Evolutionary conservation across 2,329 filamentous ascomycete genomes (phyloP), one percentile per base, ranked within the genome.

Genomic region (Epichloe hybrida): DNA sequence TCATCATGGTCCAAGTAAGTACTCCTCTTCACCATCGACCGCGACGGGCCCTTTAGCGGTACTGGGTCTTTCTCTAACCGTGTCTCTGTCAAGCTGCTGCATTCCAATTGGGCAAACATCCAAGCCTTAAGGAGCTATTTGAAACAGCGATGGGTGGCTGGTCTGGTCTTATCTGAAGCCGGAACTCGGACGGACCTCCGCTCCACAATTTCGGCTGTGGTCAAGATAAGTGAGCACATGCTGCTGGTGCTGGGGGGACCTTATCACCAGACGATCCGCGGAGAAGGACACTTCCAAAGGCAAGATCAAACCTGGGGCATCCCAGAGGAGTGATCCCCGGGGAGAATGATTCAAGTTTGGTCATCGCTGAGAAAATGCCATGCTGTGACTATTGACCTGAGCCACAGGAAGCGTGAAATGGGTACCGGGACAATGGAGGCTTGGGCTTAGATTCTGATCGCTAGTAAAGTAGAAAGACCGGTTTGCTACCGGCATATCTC

Each of bases 141-240:
- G n/a, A 48, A 43, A 21, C 49, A 20, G 23, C 17, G 9, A 40
- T 49, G 35, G 35, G 21, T 51, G 40, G 46, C 49, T 52, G 46
- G 50, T 42, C 42, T 37, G 47, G 12, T 38, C 47, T 52, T 49
- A 52, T 52, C 50, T 46, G 13, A 37, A 45, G 23, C 36, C 39
- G 5, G 8, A 37, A 36, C 34, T 35, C 17, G 41, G 41, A 46
- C 23, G 27, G 13, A 23, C 47, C 13, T 39, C 15, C 15, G 39
- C 44, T 40, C 50, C 46, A 49, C 48, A 50, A 27, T 45, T 35
- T 11, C 3, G 13, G 15, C 36, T 21, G 3, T 13, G 38, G 17
- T 39, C 23, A 36, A 52, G 48, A 50, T 44, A 48, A 48, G 46
- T 42, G 21, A 17, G 17, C 17, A 17, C 17, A 17, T 34, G n/a